Evolutionary conservation across 768 basidiomycete genomes (phyloP), one percentile per base, ranked within the genome.

Genomic region (Leccinum pellstonianum): DNA sequence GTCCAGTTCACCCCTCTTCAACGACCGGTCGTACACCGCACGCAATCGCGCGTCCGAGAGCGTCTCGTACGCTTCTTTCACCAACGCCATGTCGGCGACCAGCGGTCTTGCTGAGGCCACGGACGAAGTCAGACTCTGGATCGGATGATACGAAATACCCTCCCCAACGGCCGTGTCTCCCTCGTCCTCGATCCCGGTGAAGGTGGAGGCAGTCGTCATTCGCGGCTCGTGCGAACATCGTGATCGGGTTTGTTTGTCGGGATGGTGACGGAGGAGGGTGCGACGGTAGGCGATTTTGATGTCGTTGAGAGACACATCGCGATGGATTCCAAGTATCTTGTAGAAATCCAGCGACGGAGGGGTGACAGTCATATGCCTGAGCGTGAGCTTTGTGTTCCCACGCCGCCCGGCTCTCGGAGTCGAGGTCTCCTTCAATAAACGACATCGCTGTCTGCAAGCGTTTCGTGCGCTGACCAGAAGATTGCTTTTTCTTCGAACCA

Each of bases 211-310:
- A 14, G 25, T 19, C 52, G 19, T 33, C 19, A 4, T 12, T 12
- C 10, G 14, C 17, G 52, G 7, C 49, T 21, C 29, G 17, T 27
- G 25, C 7, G 10, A 17, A 23, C 48, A 48, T 15, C 46, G 47
- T 4, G 12, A n/a, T 52, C 38, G 60, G 29, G 59, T 31, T 10
- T 66, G 75, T 66, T 84, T 86, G 76, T 86, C 86, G 0, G 91
- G 91, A 59, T 93, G 91, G 49, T 76, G 76, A 48, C 72, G 77
- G 6, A 91, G 76, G 33, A 93, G 82, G 9, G 81, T 80, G 31
- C 80, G 82, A 66, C 85, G 90, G 70, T 91, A 91, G 9, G 85
- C 90, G 11, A 74, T 64, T 73, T 90, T 93, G 70, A 93, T 80
- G 54, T 90, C 82, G 23, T 73, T 66, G 5, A 69, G 49, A 2